Evolutionary conservation across 1,139 yeast genomes (phyloP).

Genomic region (Hemisphaericaspora subhashii): DNA sequence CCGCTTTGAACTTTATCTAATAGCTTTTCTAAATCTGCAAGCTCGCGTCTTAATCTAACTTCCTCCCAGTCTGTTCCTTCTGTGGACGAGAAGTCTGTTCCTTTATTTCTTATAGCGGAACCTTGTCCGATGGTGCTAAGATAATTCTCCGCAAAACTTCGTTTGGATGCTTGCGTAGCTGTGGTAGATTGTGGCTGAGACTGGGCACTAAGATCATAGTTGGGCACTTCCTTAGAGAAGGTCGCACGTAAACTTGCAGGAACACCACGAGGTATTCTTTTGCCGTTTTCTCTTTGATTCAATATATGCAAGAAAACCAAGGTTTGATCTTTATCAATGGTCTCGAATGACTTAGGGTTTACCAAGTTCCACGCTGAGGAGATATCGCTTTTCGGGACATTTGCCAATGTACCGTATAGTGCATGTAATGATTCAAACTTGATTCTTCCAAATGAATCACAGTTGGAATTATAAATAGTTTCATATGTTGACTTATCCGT

Average conservation of each 20-base stretch:
- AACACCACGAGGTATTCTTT: constrained; percentile 85
- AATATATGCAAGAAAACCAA: constrained; percentile 85
- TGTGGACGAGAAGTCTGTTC: constrained; percentile 74
- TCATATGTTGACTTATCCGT: constrained; percentile 78
- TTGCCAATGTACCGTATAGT: constrained; percentile 64
- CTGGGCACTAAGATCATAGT: constrained; percentile 56
- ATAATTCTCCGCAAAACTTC: constrained; percentile 42
- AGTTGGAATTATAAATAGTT: constrained; percentile 68
- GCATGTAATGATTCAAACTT: constrained; percentile 69
- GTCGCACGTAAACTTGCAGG: constrained; percentile 94
- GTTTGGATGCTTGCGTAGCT: constrained; percentile 15
- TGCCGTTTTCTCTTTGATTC: constrained; percentile 86
- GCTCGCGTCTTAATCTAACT: constrained; percentile 76
- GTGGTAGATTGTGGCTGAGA: constrained; percentile 39
- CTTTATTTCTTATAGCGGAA: constrained; percentile 53
- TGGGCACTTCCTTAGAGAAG: constrained; percentile 81
- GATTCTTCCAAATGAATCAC: constrained; percentile 83
- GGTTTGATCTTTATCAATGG: constrained; percentile 92
- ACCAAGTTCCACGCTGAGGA: constrained; percentile 94
- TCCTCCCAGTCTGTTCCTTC: constrained; percentile 87
- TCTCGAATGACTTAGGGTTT: constrained; percentile 82
- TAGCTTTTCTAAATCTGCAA: constrained; percentile 68
- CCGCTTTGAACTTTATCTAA: constrained; percentile 59
- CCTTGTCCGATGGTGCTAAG: constrained; percentile 47
- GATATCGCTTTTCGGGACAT: constrained; percentile 83